Conservation (phyloP, 1,284 basidiomycete genomes). For the Leucoagaricus sp. region DNA sequence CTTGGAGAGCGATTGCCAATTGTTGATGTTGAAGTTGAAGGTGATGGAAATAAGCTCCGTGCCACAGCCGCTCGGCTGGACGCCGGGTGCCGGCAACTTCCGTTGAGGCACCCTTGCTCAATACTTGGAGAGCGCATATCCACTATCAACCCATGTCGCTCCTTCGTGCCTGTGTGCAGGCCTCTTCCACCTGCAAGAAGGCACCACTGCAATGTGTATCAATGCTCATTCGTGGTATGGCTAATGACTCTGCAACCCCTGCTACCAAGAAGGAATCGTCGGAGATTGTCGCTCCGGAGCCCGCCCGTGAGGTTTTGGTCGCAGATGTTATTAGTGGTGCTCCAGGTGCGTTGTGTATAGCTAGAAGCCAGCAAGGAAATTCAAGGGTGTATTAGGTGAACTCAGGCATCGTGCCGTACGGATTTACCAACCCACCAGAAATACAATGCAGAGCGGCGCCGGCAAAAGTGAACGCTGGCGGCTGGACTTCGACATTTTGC, state of each 20-base stretch:
- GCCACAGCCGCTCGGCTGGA: too few relatives aligned
- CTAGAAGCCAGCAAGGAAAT: background rate
- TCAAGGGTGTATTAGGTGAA: conserved; percentile 70
- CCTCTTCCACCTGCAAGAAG: conserved; percentile 22
- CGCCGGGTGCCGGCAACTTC: too few relatives aligned
- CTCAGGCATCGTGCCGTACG: conserved; percentile 78
- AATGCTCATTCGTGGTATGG: conserved; percentile 21
- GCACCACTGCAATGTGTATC: conserved; percentile 17
- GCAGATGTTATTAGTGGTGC: conserved; percentile 82
- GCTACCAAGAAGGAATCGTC: conserved; percentile 20
- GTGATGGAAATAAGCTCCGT: too few relatives aligned
- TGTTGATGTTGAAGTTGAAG: too few relatives aligned
- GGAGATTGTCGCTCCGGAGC: conserved; percentile 20
- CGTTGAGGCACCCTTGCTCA: too few relatives aligned
- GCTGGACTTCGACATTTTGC: conserved; percentile 92
- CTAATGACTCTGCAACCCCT: conserved; percentile 27
- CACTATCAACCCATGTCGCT: conserved; percentile 29
- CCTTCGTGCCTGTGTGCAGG: conserved; percentile 32
- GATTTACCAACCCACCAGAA: conserved; percentile 92
- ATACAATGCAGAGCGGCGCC: conserved; percentile 93
- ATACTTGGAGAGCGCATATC: background rate
- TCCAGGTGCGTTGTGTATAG: conserved; percentile 53
- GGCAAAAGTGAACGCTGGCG: conserved; percentile 90
- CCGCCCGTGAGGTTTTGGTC: conserved; percentile 61
- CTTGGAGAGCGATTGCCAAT: too few relatives aligned